phyloP scores from a whole-genome alignment of 352 stramenopile species.

The Phytophthora pistaciae region DNA sequence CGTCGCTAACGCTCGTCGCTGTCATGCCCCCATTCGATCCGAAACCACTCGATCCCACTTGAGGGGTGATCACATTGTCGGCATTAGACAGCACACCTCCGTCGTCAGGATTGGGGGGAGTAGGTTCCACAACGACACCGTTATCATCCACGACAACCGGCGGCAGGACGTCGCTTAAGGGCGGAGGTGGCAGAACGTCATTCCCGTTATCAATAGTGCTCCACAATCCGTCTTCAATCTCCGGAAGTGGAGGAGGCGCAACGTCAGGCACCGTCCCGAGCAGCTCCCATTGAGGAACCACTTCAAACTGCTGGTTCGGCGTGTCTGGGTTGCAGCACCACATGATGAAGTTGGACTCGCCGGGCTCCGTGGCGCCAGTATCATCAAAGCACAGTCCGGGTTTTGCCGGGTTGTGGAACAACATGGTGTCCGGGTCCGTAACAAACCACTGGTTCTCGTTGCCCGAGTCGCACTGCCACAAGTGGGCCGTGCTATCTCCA shows the following conservation, averaged over 20 bases:
- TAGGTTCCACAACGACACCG: neutral
- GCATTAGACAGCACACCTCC: neutral
- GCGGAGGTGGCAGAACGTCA: neutral
- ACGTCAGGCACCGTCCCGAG: neutral
- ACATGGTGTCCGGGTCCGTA: slow-evolving; percentile 21
- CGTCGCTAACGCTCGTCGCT: neutral
- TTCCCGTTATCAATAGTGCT: slow-evolving; percentile 1
- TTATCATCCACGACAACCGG: neutral
- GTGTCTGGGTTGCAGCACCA: slow-evolving; percentile 26
- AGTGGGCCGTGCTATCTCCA: slow-evolving; percentile 5
- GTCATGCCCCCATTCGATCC: neutral
- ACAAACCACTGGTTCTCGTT: slow-evolving; percentile 40
- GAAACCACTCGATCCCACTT: neutral
- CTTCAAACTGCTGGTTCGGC: slow-evolving; percentile 33
- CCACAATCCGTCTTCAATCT: slow-evolving; percentile 1
- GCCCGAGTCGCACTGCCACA: slow-evolving; percentile 32
- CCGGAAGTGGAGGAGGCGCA: slow-evolving; percentile 1
- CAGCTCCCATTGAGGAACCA: slow-evolving; percentile 9
- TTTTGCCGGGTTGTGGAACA: slow-evolving; percentile 31
- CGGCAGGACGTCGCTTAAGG: neutral
- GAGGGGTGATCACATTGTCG: neutral
- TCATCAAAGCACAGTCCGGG: slow-evolving; percentile 37
- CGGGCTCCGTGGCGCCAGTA: neutral
- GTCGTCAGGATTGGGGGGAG: neutral
- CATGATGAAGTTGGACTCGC: neutral